Conservation (phyloP, 352 stramenopile species). For the Phytophthora niederhauseri region DNA sequence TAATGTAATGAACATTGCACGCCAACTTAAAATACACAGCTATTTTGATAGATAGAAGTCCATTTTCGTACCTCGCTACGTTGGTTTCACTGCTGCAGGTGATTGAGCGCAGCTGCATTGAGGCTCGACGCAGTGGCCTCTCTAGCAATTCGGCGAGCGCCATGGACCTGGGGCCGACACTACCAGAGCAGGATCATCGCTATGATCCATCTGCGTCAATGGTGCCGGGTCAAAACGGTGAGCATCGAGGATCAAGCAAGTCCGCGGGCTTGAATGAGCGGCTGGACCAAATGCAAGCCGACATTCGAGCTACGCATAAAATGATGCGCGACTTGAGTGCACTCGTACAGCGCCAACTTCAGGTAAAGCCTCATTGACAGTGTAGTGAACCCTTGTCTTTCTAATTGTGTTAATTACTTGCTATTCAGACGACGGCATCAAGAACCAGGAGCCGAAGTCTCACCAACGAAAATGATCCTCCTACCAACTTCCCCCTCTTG, state of each 20-base stretch:
- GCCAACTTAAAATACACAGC: neutral
- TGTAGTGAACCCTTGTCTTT: neutral
- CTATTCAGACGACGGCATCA: neutral
- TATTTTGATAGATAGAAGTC: neutral
- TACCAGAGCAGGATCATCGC: constrained; percentile 4
- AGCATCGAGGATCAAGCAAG: neutral
- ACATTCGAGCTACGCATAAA: constrained; percentile 25
- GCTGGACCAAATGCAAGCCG: constrained; percentile 32
- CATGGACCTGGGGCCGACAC: neutral
- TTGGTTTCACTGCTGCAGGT: constrained; percentile 11
- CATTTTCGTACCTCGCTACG: neutral
- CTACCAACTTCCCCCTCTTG: constrained; percentile 22
- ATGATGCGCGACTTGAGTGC: constrained; percentile 32
- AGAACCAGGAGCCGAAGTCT: constrained; percentile 10
- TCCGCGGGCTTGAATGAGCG: constrained; percentile 13
- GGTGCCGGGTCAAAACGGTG: constrained; percentile 9
- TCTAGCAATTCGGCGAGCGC: neutral
- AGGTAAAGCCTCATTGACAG: constrained; percentile 3
- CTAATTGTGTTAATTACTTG: neutral
- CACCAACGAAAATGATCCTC: neutral
- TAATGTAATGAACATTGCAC: neutral
- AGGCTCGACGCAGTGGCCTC: neutral
- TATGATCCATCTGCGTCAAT: constrained; percentile 12
- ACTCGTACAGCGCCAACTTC: constrained; percentile 26
- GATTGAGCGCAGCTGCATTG: neutral